Evolutionary conservation across 75 land plant genomes (phyloP), one percentile per base, ranked within the genome.

Genomic region (Azolla pinnata): DNA sequence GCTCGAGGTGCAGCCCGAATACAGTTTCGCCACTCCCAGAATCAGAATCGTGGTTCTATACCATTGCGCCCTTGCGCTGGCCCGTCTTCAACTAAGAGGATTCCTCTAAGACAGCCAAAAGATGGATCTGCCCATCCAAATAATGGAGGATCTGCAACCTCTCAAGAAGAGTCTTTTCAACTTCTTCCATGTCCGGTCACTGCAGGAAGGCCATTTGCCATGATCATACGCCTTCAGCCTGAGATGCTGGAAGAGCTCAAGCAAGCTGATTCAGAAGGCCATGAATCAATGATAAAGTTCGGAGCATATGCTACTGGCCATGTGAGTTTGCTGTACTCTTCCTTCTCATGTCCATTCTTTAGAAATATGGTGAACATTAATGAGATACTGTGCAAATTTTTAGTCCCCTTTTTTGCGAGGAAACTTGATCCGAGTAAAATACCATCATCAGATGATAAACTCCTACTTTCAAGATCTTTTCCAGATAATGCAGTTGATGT

Each of bases 241-340:
- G 97, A 78, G 58, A 65, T 88, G 16, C 79, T 91, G n/a, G 85
- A 81, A 20, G 95, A 84, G 73, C 80, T 91, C 66, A 75, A 72
- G 68, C 70, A 88, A 18, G 73, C 61, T n/a, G 86, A 91, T 73
- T 79, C 77, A 7, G 68, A 78, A 47, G 95, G 86, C 17, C 68
- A 52, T 14, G 31, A 46, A 0, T 74, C 81, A 30, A 65, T 53
- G 65, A 91, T 91, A 61, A 91, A 78, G 50, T 91, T 91, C 30
- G 88, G 78, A 16, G 29, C 66, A 26, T 69, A 60, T 33, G 28
- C 66, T 0, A 71, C 70, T 4, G 86, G 78, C 5, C 92, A 84
- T 63, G 95, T 91, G 57, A 79, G 86, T 63, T 49, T 32, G 31
- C 24, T 69, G 19, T 33, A 12, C 28, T 30, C 46, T n/a, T n/a